These are phyloP conservation scores for Amaranthus palmeri DNA, from an alignment of 148 eudicot species.

Conservation along the genomic window DNA sequence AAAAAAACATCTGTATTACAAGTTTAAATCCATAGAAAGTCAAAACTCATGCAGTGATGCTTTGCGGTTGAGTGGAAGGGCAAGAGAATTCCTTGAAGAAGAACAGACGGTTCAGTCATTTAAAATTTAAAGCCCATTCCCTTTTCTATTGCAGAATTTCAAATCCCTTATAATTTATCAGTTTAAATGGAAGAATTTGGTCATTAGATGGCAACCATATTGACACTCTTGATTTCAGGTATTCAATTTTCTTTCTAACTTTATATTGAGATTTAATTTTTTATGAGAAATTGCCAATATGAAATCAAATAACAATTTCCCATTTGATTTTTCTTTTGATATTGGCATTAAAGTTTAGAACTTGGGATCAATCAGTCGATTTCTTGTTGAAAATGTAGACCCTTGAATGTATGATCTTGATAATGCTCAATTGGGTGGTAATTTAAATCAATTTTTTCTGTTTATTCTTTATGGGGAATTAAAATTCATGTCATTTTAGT, in stretches of 20 bases:
- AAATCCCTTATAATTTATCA: not conserved
- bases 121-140: constrained; percentile 11
- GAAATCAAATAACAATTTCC: not conserved
- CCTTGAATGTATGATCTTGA: not conserved
- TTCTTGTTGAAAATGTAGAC: not conserved
- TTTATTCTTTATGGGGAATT: constrained; percentile 8
- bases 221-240: constrained; percentile 5
- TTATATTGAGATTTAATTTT: not conserved
- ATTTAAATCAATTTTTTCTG: not conserved
- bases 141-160: not conserved
- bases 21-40: no score
- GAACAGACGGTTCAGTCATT: not conserved
- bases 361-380: no score
- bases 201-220: not conserved
- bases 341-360: no score
- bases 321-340: constrained; percentile 8
- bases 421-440: constrained; percentile 12
- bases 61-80: no score
- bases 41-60: no score
- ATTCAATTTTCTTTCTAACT: not conserved
- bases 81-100: no score
- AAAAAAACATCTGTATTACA: no score
- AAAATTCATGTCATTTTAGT: constrained; percentile 7
- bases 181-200: not conserved
- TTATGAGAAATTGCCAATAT: not conserved